These are phyloP conservation scores for Coprinopsis marcescibilis DNA, from an alignment of 768 basidiomycete genomes.

Conservation along the genomic window DNA sequence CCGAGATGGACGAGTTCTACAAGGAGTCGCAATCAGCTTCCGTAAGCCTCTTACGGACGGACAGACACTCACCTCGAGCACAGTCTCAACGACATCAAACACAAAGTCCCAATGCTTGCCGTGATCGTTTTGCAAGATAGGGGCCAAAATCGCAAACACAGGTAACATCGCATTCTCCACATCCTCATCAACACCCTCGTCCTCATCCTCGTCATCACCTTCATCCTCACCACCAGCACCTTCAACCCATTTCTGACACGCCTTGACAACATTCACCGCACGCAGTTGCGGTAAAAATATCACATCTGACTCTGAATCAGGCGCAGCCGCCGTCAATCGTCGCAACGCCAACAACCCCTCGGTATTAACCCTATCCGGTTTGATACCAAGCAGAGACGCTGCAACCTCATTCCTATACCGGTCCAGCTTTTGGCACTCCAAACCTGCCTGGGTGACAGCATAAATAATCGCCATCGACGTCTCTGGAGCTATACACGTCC, in stretches of 20 bases:
- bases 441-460: constrained; percentile 53
- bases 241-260: constrained; percentile 76
- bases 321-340: constrained; percentile 66
- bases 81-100: constrained; percentile 83
- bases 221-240: constrained; percentile 47
- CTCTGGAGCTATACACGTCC: constrained; percentile 50
- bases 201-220: constrained; percentile 57
- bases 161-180: constrained; percentile 74
- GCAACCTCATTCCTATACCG: constrained; percentile 89
- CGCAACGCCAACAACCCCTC: constrained; percentile 68
- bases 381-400: constrained; percentile 66
- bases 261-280: constrained; percentile 82
- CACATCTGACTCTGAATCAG: constrained; percentile 70
- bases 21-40: not conserved
- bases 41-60: not conserved
- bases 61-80: constrained; percentile 63
- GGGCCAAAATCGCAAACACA: constrained; percentile 70
- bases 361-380: constrained; percentile 52
- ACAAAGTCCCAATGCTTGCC: constrained; percentile 93
- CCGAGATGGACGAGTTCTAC: constrained; percentile 56
- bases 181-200: constrained; percentile 65
- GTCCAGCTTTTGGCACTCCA: constrained; percentile 68
- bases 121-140: constrained; percentile 79
- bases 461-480: constrained; percentile 61
- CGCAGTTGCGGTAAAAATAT: constrained; percentile 82